Percentiles rank a stretch among this genome's conserved stretches.
Conservation (phyloP, 2,329 filamentous ascomycete genomes). For the Cladosporium oxysporum region DNA sequence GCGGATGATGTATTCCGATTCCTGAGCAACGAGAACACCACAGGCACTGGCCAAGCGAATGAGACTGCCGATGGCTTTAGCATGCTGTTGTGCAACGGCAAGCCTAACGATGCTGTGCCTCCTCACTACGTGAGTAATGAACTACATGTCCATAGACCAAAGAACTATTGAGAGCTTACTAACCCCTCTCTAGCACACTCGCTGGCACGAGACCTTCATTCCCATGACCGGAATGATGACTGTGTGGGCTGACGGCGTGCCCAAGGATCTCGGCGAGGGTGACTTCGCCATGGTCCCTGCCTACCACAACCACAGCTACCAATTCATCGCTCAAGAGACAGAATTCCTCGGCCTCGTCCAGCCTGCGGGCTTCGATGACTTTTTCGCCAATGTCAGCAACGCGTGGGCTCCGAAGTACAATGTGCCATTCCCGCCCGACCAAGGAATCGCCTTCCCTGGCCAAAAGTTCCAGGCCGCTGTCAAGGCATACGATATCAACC, state of each 20-base stretch:
- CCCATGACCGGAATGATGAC: constrained; percentile 20
- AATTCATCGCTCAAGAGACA: constrained; percentile 23
- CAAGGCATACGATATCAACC: constrained; percentile 21
- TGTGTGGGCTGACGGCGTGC: constrained; percentile 22
- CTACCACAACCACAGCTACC: constrained; percentile 23
- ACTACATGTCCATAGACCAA: no score
- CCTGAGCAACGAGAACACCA: constrained; percentile 3
- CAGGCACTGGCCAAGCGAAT: constrained; percentile 1
- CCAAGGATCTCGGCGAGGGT: constrained; percentile 22
- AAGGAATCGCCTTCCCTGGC: constrained; percentile 18
- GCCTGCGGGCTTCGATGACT: constrained; percentile 25
- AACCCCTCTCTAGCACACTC: constrained; percentile 14
- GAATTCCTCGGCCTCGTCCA: constrained; percentile 24
- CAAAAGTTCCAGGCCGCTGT: constrained; percentile 10
- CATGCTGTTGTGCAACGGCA: constrained; percentile 12
- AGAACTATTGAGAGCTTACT: background rate
- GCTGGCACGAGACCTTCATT: constrained; percentile 24
- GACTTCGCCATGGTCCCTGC: constrained; percentile 25
- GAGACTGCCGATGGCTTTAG: constrained; percentile 9
- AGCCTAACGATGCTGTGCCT: constrained; percentile 9
- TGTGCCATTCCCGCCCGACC: constrained; percentile 25
- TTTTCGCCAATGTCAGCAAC: constrained; percentile 22
- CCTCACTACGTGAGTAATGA: background rate
- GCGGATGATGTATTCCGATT: constrained; percentile 10
- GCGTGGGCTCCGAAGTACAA: constrained; percentile 22